These are phyloP conservation scores for Davidsoniella virescens DNA, from an alignment of 2,329 filamentous ascomycete species.

Conservation along the genomic window DNA sequence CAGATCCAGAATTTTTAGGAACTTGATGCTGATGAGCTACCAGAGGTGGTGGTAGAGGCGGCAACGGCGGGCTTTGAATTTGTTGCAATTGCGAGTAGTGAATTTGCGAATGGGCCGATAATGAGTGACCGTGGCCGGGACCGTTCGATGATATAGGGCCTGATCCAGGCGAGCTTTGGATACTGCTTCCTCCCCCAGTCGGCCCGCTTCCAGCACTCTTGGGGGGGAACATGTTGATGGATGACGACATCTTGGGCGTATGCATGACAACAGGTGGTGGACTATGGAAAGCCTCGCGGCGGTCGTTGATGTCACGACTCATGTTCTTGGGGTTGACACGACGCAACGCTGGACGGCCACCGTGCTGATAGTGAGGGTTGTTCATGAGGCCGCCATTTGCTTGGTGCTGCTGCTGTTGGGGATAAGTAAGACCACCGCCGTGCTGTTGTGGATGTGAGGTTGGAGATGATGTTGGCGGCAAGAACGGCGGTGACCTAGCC, in stretches of 20 bases:
- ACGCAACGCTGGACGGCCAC: not conserved
- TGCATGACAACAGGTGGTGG: slow-evolving; percentile 14
- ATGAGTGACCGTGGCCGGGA: too few relatives aligned
- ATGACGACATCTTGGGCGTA: slow-evolving; percentile 24
- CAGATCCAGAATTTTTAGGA: not conserved
- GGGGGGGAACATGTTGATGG: slow-evolving; percentile 19
- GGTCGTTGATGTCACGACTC: slow-evolving; percentile 5
- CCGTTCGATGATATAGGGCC: too few relatives aligned
- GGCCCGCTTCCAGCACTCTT: slow-evolving; percentile 12
- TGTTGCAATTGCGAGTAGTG: too few relatives aligned
- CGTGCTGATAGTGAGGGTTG: not conserved
- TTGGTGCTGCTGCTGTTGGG: too few relatives aligned
- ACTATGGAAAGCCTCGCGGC: slow-evolving; percentile 7
- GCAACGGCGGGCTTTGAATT: slow-evolving; percentile 1
- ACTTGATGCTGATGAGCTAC: not conserved
- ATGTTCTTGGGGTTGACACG: slow-evolving; percentile 2
- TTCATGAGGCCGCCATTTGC: not conserved
- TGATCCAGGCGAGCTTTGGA: too few relatives aligned
- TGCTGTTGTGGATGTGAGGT: slow-evolving; percentile 17
- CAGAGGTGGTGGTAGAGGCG: slow-evolving; percentile 1
- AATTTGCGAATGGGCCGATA: too few relatives aligned
- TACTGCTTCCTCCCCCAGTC: too few relatives aligned
- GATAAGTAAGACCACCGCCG: too few relatives aligned
- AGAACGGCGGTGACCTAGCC: slow-evolving; percentile 3
- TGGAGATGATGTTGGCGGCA: slow-evolving; percentile 18